Base-by-base conservation (phyloP, 345 rosid genomes). In the Dipteronia dyeriana region DNA sequence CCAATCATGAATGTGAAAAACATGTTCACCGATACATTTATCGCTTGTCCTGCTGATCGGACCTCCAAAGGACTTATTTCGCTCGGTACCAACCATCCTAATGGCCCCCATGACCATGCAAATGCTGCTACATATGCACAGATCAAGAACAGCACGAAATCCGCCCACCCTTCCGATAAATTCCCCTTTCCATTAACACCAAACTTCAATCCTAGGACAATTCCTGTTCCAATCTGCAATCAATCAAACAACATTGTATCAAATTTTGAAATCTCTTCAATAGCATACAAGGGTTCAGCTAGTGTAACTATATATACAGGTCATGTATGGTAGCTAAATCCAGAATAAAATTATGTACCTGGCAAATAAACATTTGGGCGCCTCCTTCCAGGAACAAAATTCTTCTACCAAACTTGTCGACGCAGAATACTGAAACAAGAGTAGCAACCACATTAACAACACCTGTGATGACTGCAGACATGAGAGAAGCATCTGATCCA, bases 371-470 rank as follows among this genome's bases (percentile, higher is more conserved):
- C 97, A 93, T 93, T 76, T 91, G 96, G 5, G 53, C 11, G 25
- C 97, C 97, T 22, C 96, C 97, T 79, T 90, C 90, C 26, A 91
- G 82, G 84, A 93, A 90, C 84, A 93, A 79, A 20, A 83, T n/a
- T 72, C 91, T 79, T 74, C 97, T 83, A 3, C 97, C 97, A 9
- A 86, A 76, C 83, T 57, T 90, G 78, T 93, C 97, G 0, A 84
- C 96, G 0, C 81, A 76, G 78, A 71, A 76, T 31, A 91, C 85
- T 47, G 96, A 90, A 63, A 93, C 91, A 1, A 87, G 16, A 0
- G 97, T 91, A 26, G 91, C 89, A 43, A 85, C 5, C 8, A 91
- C 91, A 73, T 93, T 92, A 65, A 90, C 94, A n/a, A 74, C 57
- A 0, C 96, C 94, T 19, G 88, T 85, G 23, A 93, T 90, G 63